These are phyloP conservation scores for Nakaseomyces delphensis DNA, from an alignment of 1,139 yeast genomes.

Conservation along the genomic window DNA sequence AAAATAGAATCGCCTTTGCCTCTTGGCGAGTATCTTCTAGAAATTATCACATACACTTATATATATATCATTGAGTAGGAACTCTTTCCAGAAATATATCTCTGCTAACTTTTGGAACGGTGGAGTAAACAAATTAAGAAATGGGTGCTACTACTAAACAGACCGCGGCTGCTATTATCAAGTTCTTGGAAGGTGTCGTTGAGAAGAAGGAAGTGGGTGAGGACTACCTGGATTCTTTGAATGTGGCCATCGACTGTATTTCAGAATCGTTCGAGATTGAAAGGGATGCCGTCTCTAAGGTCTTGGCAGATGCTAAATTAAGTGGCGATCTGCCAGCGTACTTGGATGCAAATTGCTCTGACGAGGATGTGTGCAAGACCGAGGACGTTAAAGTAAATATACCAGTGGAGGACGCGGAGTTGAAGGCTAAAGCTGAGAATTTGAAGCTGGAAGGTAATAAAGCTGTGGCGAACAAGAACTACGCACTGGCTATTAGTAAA, in stretches of 20 bases:
- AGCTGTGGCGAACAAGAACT: constrained; percentile 77
- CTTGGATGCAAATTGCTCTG: constrained; percentile 24
- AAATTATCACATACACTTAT: too few species aligned
- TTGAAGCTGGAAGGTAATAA: constrained; percentile 83
- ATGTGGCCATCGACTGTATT: constrained; percentile 88
- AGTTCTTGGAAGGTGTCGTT: constrained; percentile 57
- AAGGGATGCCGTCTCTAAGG: constrained; percentile 37
- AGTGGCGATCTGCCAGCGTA: constrained; percentile 46
- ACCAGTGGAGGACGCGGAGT: constrained; percentile 39
- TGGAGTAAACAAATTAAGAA: constrained; percentile 6
- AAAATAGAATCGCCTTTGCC: too few species aligned
- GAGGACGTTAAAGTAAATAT: constrained; percentile 38
- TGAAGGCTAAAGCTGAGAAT: constrained; percentile 66
- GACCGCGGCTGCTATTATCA: constrained; percentile 59
- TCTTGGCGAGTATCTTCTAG: too few species aligned
- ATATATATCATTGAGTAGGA: too few species aligned
- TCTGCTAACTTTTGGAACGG: not conserved
- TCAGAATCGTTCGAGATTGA: constrained; percentile 78
- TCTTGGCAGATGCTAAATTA: constrained; percentile 35
- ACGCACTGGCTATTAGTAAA: constrained; percentile 57
- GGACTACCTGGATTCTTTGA: constrained; percentile 85
- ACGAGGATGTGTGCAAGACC: not conserved
- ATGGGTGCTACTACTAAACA: not conserved
- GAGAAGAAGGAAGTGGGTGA: constrained; percentile 57
- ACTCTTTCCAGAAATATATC: too few species aligned